Conservation (phyloP, 2,329 filamentous ascomycete species). For the Botrytis fragariae region DNA sequence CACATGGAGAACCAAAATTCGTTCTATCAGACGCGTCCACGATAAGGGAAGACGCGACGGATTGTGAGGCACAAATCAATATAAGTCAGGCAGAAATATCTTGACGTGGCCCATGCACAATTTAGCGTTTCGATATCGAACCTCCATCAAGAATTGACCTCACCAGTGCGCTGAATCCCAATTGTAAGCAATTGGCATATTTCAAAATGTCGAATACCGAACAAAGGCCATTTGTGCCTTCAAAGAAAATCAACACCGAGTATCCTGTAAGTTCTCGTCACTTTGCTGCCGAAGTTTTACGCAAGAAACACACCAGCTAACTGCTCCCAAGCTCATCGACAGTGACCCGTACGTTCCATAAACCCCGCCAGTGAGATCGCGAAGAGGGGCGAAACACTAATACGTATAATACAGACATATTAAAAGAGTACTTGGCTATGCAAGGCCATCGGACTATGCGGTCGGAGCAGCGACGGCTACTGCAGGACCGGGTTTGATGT, state of each 20-base stretch:
- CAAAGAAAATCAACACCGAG: slow-evolving; percentile 76
- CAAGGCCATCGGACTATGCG: slow-evolving; percentile 78
- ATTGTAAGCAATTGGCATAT: slow-evolving; percentile 34
- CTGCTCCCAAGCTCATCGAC: slow-evolving; percentile 82
- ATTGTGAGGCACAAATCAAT: slow-evolving; percentile 14
- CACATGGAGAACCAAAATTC: not conserved
- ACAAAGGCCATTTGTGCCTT: slow-evolving; percentile 58
- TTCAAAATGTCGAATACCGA: slow-evolving; percentile 40
- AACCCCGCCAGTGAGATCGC: not conserved
- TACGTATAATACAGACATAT: slow-evolving; percentile 66
- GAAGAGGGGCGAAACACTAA: not conserved
- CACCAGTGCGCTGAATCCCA: slow-evolving; percentile 16
- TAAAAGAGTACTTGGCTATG: slow-evolving; percentile 84
- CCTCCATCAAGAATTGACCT: slow-evolving; percentile 20
- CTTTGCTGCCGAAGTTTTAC: not conserved
- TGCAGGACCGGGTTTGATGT: slow-evolving; percentile 71
- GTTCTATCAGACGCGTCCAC: slow-evolving; percentile 6
- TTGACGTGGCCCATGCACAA: not conserved
- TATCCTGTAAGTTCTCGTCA: slow-evolving; percentile 69
- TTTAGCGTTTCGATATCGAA: slow-evolving; percentile 21
- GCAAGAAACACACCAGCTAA: slow-evolving; percentile 32
- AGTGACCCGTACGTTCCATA: slow-evolving; percentile 80
- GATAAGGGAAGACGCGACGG: slow-evolving; percentile 18
- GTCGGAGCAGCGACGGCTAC: slow-evolving; percentile 66
- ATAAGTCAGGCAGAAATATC: slow-evolving; percentile 13